A percentile compares a stretch with the other conserved stretches of the same genome.
These are phyloP conservation scores for Citrus hindsii DNA, from an alignment of 345 rosid genomes.

Conservation along the genomic window DNA sequence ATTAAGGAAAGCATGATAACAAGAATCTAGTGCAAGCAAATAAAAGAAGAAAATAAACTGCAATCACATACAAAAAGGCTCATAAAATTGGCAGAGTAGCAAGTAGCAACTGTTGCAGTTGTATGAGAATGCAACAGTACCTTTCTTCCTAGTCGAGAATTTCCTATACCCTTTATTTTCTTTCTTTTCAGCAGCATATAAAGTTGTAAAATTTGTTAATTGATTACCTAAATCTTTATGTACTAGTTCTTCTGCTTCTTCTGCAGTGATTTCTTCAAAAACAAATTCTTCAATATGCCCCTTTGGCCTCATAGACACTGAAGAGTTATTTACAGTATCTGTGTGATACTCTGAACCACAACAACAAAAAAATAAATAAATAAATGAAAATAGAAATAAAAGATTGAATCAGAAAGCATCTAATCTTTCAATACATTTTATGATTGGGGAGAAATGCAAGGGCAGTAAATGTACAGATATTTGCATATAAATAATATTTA, in stretches of 20 bases:
- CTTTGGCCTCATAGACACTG: slow-evolving; percentile 15
- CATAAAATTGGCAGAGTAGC: neutral
- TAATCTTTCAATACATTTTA: neutral
- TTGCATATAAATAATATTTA: neutral
- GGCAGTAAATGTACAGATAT: neutral
- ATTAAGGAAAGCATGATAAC: neutral
- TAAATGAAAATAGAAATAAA: neutral
- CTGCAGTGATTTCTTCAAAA: slow-evolving; percentile 13
- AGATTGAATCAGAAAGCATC: neutral
- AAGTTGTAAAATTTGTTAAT: slow-evolving; percentile 17
- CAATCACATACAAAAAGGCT: slow-evolving; percentile 2
- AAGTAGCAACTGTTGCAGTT: neutral
- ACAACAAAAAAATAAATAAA: neutral
- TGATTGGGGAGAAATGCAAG: neutral
- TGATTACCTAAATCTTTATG: slow-evolving; percentile 12
- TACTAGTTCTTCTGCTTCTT: slow-evolving; percentile 12
- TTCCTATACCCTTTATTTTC: slow-evolving; percentile 7
- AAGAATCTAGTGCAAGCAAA: neutral
- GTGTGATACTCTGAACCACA: slow-evolving; percentile 15
- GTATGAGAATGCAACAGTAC: slow-evolving; percentile 11
- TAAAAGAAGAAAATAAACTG: neutral
- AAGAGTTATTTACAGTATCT: slow-evolving; percentile 14
- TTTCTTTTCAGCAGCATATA: slow-evolving; percentile 13
- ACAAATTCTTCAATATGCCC: slow-evolving; percentile 22
- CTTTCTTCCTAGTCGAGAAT: slow-evolving; percentile 32